A percentile compares a stretch with the other conserved stretches of the same genome.
Conservation (phyloP, 768 basidiomycete genomes). For the Cystofilobasidium capitatum region DNA sequence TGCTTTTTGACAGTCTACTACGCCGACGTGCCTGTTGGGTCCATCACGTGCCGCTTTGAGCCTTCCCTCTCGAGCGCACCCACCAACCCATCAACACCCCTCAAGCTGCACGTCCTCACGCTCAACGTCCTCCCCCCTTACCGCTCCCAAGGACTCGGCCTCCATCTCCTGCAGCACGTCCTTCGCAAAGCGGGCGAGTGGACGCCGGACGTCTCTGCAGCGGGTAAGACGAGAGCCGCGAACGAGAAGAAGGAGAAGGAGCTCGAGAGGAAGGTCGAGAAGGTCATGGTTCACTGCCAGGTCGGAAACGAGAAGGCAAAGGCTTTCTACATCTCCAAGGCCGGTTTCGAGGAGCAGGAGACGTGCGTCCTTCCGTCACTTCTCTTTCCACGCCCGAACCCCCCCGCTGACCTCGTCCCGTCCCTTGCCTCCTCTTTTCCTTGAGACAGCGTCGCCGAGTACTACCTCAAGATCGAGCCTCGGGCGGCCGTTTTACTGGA, state of each 20-base stretch:
- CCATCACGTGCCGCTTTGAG: constrained; percentile 25
- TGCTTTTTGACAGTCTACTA: constrained; percentile 20
- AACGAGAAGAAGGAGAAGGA: neutral
- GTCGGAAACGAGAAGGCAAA: constrained; percentile 24
- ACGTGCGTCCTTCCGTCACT: constrained; percentile 7
- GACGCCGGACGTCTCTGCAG: constrained; percentile 4
- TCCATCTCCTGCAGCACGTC: constrained; percentile 23
- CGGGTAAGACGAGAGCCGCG: neutral
- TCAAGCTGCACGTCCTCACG: constrained; percentile 27
- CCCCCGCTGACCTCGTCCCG: constrained; percentile 2
- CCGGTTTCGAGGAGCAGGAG: constrained; percentile 12
- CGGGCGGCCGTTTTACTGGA: constrained; percentile 13
- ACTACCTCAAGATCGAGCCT: constrained; percentile 24
- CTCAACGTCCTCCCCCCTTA: constrained; percentile 26
- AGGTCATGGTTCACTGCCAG: constrained; percentile 23
- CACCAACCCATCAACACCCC: neutral
- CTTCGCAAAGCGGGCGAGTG: neutral
- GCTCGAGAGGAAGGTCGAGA: constrained; percentile 9
- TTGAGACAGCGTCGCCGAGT: constrained; percentile 1
- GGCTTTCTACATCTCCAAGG: constrained; percentile 12
- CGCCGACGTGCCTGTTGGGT: constrained; percentile 25
- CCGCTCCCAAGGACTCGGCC: constrained; percentile 24
- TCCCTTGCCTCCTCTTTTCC: neutral
- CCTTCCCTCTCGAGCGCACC: constrained; percentile 1
- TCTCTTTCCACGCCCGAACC: neutral